phyloP scores from a whole-genome alignment of 179 eudicot species.

The Beta macrorhiza region DNA sequence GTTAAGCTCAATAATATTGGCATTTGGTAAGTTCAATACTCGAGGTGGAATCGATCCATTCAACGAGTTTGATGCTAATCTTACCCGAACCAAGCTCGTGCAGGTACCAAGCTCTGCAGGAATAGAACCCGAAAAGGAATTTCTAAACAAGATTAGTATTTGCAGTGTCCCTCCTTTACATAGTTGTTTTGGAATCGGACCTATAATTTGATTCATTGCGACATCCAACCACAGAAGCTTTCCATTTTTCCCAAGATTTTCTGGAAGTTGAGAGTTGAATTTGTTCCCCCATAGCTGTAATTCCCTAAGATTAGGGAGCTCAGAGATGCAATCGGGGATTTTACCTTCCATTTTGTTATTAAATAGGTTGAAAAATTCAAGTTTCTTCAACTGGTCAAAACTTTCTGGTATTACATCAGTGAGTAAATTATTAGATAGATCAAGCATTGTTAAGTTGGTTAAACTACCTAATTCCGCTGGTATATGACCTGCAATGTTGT shows the following conservation, averaged over 20 bases:
- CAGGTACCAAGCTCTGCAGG: constrained; percentile 56
- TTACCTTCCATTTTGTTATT: constrained; percentile 47
- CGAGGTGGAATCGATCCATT: constrained; percentile 55
- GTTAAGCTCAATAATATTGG: constrained; percentile 45
- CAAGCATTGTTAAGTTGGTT: constrained; percentile 39
- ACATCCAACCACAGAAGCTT: constrained; percentile 45
- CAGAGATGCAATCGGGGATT: constrained; percentile 45
- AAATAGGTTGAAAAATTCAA: constrained; percentile 40
- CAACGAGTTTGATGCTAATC: constrained; percentile 45
- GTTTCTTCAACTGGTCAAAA: constrained; percentile 37
- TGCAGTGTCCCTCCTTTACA: constrained; percentile 50
- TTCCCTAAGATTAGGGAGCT: constrained; percentile 45
- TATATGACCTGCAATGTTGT: constrained; percentile 48
- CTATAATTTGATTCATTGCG: constrained; percentile 42
- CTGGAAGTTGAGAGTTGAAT: constrained; percentile 50
- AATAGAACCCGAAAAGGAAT: constrained; percentile 55
- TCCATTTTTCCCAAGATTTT: constrained; percentile 53
- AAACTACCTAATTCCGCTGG: constrained; percentile 51
- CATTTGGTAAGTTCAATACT: constrained; percentile 44
- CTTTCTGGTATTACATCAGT: constrained; percentile 47
- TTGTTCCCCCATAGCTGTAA: constrained; percentile 62
- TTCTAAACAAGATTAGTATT: constrained; percentile 39
- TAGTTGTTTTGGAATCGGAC: constrained; percentile 55
- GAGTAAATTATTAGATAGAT: constrained; percentile 43
- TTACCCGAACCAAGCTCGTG: constrained; percentile 38